Base-by-base conservation (phyloP, 75 land plant genomes). In the Cupressus sempervirens region DNA sequence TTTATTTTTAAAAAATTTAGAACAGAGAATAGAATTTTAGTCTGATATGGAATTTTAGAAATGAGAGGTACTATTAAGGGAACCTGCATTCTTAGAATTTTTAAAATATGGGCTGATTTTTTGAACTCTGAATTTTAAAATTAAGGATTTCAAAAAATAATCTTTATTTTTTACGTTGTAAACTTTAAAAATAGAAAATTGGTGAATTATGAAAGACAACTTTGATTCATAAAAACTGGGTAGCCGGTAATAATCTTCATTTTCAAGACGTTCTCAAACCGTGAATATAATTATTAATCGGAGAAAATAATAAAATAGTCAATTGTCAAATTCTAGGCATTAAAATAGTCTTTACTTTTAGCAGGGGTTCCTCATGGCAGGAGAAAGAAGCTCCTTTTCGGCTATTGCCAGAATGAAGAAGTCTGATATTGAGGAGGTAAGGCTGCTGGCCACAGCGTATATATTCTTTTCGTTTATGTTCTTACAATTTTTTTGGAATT, bases 341-440 rank as follows among this genome's bases (percentile, higher is more conserved):
- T 56, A 56, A 56, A 56, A 56, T 56, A 16, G 4, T 56, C 4
- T 16, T 62, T 62, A 62, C 1, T 79, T 76, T 11, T 79, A 29
- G 81, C 81, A 79, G 81, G 81, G 81, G 29, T 9, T 79, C 12
- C 23, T 26, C 11, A 79, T 79, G 81, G 30, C 48, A 23, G 48
- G 48, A 23, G 50, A 79, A 20, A 46, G 81, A 10, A 79, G 52
- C 50, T 79, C 81, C 48, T 41, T 79, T 43, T n/a, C 30, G 4
- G 81, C 81, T 45, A 38, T 79, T 45, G 52, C 81, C 30, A 45
- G n/a, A 45, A 46, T 40, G 2, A 79, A 79, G 15, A 43, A 43
- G 4, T 79, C 81, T 41, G 81, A n/a, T n/a, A 79, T 79, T 45
- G 81, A 79, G n/a, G 81, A 79, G 81, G 81, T 79, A n/a, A 45